Percentiles rank a stretch among this genome's conserved stretches.
Conservation (phyloP, 2,329 filamentous ascomycete species). For the Beauveria medogensis region DNA sequence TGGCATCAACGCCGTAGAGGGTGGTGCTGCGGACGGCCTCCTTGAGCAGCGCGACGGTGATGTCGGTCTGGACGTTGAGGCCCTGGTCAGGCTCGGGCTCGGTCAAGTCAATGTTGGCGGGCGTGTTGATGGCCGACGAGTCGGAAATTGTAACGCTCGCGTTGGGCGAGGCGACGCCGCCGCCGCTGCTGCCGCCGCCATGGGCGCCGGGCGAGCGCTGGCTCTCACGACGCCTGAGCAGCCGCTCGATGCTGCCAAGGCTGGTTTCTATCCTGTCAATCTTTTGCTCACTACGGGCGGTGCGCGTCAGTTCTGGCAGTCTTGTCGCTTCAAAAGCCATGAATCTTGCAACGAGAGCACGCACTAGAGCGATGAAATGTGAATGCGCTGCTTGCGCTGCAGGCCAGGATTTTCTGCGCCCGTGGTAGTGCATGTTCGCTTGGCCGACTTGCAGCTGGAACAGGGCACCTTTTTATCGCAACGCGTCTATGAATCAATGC, state of each 20-base stretch:
- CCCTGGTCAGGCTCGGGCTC: conserved; percentile 28
- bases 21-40: conserved; percentile 41
- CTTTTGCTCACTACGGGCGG: conserved; percentile 39
- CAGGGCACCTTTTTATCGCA: conserved; percentile 52
- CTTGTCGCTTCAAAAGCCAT: neutral
- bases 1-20: conserved; percentile 36
- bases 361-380: conserved; percentile 55
- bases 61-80: conserved; percentile 41
- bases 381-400: conserved; percentile 46
- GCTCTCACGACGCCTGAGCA: conserved; percentile 30
- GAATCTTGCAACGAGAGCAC: conserved; percentile 17
- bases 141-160: conserved; percentile 9
- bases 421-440: conserved; percentile 46
- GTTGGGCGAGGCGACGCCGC: conserved; percentile 15
- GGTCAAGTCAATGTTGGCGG: conserved; percentile 6
- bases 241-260: conserved; percentile 35
- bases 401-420: conserved; percentile 46
- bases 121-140: conserved; percentile 9
- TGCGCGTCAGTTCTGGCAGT: neutral
- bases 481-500: conserved; percentile 20
- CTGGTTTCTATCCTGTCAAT: conserved; percentile 41
- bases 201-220: conserved; percentile 31
- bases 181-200: conserved; percentile 30
- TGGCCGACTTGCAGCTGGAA: conserved; percentile 48
- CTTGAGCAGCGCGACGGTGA: conserved; percentile 47